Evolutionary conservation across 129 eudicot species (phyloP), one percentile per base, ranked within the genome.

Genomic region (Chrysanthemum seticuspe): DNA sequence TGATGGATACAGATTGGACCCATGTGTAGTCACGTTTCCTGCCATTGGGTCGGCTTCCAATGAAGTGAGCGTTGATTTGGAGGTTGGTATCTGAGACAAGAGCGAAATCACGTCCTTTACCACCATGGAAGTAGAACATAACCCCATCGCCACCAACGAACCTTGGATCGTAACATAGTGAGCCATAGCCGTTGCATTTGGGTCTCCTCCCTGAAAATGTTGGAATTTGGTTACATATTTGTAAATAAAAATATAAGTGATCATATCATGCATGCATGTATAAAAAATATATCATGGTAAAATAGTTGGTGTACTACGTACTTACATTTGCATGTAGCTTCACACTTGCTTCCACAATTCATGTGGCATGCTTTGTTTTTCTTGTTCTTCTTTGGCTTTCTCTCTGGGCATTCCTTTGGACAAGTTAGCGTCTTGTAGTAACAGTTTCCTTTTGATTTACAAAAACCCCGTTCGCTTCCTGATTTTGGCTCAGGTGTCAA

Each of bases 71-170:
- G 10, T 88, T 88, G 69, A 88, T 88, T 47, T 88, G 95, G 55
- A 88, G 88, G 72, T 80, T 83, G 13, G 81, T 80, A 50, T 88
- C 95, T 0, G 90, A 85, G 6, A 85, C 86, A 0, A 88, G 76
- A 15, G 88, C 85, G 29, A 80, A 88, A 65, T 83, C 76, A 0
- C 73, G 70, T 27, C 86, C 90, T 64, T 83, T 88, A 3, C 76
- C 58, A 11, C 95, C 95, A 14, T 88, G 95, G 83, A 88, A 88
- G 85, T 85, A 88, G 83, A 88, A 88, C 87, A 85, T 85, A 1
- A 85, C 85, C 1, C 95, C 95, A 25, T 88, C 95, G 8, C 87
- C 95, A 8, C 95, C 95, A 10, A 88, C 79, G 62, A 88, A 88
- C 36, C 95, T 74, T 13, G 95, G 95, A 62, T 88, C 90, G 23